These are phyloP conservation scores for Vaccinium corymbosum DNA, from an alignment of 148 eudicot species.

Conservation along the genomic window DNA sequence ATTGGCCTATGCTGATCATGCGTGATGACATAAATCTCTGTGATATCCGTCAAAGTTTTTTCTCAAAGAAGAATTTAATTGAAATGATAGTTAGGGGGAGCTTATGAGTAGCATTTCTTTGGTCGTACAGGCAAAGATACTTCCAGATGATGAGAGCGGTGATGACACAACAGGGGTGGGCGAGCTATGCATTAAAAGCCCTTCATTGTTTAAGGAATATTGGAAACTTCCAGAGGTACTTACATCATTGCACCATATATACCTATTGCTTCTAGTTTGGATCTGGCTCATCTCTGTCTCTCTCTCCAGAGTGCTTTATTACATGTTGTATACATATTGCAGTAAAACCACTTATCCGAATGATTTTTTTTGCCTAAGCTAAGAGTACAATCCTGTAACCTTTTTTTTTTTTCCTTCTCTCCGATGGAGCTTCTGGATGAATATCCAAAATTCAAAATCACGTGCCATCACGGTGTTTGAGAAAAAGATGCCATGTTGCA, in stretches of 20 bases:
- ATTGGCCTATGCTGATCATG: neutral
- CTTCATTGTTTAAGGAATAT: constrained; percentile 88
- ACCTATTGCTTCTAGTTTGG: neutral
- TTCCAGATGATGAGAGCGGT: constrained; percentile 52
- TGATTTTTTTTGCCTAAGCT: neutral
- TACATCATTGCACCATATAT: constrained; percentile 11
- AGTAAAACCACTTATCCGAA: neutral
- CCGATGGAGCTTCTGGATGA: neutral
- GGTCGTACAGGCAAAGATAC: constrained; percentile 66
- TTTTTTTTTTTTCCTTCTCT: neutral
- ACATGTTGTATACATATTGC: neutral
- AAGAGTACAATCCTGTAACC: neutral
- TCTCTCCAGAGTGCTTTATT: neutral
- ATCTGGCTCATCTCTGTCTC: neutral
- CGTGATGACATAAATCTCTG: neutral
- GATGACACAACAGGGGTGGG: constrained; percentile 58
- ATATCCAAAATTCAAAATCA: neutral
- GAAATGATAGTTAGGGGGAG: neutral
- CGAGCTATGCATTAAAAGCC: constrained; percentile 91
- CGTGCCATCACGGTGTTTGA: neutral
- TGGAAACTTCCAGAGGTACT: constrained; percentile 91
- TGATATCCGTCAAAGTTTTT: neutral
- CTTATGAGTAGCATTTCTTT: constrained; percentile 1
- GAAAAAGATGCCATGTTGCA: neutral
- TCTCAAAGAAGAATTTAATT: neutral